Evolutionary conservation across 176 grass and related monocot genomes (phyloP), one percentile per base, ranked within the genome.

Genomic region (Eragrostis curvula): DNA sequence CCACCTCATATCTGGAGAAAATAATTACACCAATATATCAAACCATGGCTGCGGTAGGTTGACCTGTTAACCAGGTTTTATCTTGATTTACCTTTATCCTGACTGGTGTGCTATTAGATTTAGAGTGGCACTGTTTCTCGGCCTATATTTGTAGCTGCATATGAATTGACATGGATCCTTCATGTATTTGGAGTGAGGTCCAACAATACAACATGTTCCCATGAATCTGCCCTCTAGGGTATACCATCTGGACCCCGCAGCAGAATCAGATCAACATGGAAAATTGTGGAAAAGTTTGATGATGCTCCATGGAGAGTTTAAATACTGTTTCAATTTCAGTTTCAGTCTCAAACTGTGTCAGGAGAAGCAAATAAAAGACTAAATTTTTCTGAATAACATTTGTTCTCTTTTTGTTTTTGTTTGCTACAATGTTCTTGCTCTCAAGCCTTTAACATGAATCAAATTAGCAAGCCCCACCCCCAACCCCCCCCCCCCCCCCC

Each of bases 11-110:
- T 79, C 77, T 98, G 4, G 88, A 89, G 74, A 84, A 71, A 78
- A 90, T 95, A 83, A 91, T 98, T 74, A 88, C 47, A 78, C 96
- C 96, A 43, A 98, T 98, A 71, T 98, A 95, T 91, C 49, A 90
- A 57, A 98, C 85, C 4, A 88, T 98, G 52, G 83, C 65, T 12
- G 81, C 55, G 88, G 96, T 98, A 87, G 44, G 90, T 89, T 56
- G 13, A 58, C 55, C 21, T 32, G 50, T 78, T 65, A 20, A 66
- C 32, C 32, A 50, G 14, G 13, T 41, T 70, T 27, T 71, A 89
- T 70, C 29, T 85, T 73, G n/a, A 73, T 82, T 47, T 82, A 47
- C 78, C 56, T 72, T 89, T 48, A 18, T 53, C 15, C 44, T 71
- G 64, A 46, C 7, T 65, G 39, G 52, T 21, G 44, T 50, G 74